A percentile compares a stretch with the other conserved stretches of the same genome.
Conservation (phyloP, 2,329 filamentous ascomycete genomes). For the Colletotrichum lupini region DNA sequence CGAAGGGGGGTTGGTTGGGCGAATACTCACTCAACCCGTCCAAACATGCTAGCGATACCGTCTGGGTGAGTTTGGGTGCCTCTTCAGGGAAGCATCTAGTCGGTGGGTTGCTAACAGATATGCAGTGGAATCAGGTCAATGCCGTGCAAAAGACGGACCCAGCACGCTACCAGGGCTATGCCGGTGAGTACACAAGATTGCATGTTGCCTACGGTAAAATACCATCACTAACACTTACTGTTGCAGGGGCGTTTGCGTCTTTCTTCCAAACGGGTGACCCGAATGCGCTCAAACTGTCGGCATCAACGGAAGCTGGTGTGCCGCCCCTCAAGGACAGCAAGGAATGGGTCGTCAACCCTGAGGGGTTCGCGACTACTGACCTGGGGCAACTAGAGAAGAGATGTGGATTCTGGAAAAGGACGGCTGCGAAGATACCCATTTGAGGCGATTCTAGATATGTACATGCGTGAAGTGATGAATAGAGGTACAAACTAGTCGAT, state of each 20-base stretch:
- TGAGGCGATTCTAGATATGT: slow-evolving; percentile 39
- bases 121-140: slow-evolving; percentile 67
- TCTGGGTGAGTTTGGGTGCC: slow-evolving; percentile 55
- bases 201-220: neutral
- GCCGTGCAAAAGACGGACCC: slow-evolving; percentile 61
- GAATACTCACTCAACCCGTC: slow-evolving; percentile 71
- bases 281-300: slow-evolving; percentile 66
- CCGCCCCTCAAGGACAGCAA: slow-evolving; percentile 53
- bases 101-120: neutral
- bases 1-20: slow-evolving; percentile 60
- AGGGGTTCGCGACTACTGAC: slow-evolving; percentile 54
- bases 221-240: neutral
- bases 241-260: slow-evolving; percentile 66
- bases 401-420: slow-evolving; percentile 65
- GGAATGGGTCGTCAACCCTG: slow-evolving; percentile 62
- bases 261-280: slow-evolving; percentile 71
- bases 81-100: neutral
- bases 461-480: neutral
- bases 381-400: slow-evolving; percentile 53
- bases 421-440: slow-evolving; percentile 59
- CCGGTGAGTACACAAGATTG: slow-evolving; percentile 33
- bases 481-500: slow-evolving; percentile 57
- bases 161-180: slow-evolving; percentile 65
- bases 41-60: slow-evolving; percentile 67
- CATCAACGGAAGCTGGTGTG: slow-evolving; percentile 53